Percentiles rank a stretch among this genome's conserved stretches.
Evolutionary conservation across 1,284 basidiomycete species (phyloP).

Genomic region (Ustilago curta): DNA sequence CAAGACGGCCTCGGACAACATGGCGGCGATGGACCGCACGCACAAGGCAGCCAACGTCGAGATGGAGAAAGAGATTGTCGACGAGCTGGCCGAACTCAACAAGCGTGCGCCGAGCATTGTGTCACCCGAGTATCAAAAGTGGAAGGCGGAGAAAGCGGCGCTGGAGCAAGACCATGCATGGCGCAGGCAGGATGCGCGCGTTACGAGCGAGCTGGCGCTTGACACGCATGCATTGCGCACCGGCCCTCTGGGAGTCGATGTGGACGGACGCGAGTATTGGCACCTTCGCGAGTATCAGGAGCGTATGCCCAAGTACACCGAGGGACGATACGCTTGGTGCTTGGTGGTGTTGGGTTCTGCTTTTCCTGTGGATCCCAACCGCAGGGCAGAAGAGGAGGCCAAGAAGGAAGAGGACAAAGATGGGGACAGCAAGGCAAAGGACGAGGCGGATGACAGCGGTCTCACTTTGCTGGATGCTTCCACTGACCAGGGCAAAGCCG

Average conservation of each 20-base stretch:
- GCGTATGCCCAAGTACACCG: slow-evolving; percentile 50
- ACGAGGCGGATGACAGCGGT: slow-evolving; percentile 29
- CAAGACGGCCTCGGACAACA: slow-evolving; percentile 35
- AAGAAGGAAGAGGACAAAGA: slow-evolving; percentile 18
- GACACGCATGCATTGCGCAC: slow-evolving; percentile 50
- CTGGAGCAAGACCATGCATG: slow-evolving; percentile 34
- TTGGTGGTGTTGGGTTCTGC: slow-evolving; percentile 44
- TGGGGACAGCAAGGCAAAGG: slow-evolving; percentile 7
- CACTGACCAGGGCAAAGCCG: slow-evolving; percentile 13
- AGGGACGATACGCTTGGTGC: slow-evolving; percentile 55
- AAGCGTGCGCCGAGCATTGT: slow-evolving; percentile 49
- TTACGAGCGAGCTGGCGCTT: slow-evolving; percentile 25
- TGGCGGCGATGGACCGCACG: slow-evolving; percentile 24
- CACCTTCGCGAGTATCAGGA: slow-evolving; percentile 58
- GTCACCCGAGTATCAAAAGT: slow-evolving; percentile 37
- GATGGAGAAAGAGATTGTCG: slow-evolving; percentile 42
- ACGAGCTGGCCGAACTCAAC: slow-evolving; percentile 51
- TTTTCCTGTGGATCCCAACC: slow-evolving; percentile 23
- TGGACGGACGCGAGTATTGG: slow-evolving; percentile 58
- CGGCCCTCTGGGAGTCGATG: slow-evolving; percentile 50
- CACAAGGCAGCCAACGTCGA: slow-evolving; percentile 22
- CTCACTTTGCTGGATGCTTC: slow-evolving; percentile 34
- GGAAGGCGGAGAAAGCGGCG: slow-evolving; percentile 42
- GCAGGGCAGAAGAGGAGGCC: slow-evolving; percentile 2
- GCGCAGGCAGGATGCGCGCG: slow-evolving; percentile 35